A percentile compares a stretch with the other conserved stretches of the same genome.
Evolutionary conservation across 2,329 filamentous ascomycete species (phyloP).

Genomic region (Catunica adiposa): DNA sequence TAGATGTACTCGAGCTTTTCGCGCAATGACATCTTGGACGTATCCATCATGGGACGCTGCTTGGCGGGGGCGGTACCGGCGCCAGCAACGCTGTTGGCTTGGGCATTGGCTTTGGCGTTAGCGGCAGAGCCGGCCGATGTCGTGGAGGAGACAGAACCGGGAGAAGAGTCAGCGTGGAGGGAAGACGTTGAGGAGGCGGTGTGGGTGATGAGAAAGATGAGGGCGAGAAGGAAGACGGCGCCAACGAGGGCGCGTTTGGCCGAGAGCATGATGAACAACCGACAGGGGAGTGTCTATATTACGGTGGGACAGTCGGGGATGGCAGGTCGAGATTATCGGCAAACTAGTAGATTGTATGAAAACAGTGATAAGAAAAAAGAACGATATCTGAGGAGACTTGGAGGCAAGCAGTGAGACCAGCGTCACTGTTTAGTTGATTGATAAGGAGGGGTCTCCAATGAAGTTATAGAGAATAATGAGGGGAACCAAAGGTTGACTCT

Average conservation of each 20-base stretch:
- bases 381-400: background rate
- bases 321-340: background rate
- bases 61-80: conserved; percentile 18
- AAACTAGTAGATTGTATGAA: background rate
- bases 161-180: conserved; percentile 20
- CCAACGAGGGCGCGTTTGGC: conserved; percentile 59
- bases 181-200: conserved; percentile 18
- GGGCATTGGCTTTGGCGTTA: conserved; percentile 16
- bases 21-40: conserved; percentile 53
- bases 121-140: conserved; percentile 12
- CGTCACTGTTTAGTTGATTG: background rate
- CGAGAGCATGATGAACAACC: conserved; percentile 50
- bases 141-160: conserved; percentile 11
- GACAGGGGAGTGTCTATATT: background rate
- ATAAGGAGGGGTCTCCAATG: background rate
- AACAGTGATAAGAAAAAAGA: background rate
- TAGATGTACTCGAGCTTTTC: conserved; percentile 85
- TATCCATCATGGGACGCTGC: conserved; percentile 51
- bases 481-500: background rate
- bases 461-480: background rate
- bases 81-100: conserved; percentile 15
- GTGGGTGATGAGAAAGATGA: conserved; percentile 55
- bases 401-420: conserved; percentile 2
- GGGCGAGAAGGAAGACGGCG: conserved; percentile 49
- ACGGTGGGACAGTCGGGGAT: background rate